phyloP scores from a whole-genome alignment of 2,329 filamentous ascomycete genomes.

The Colletotrichum sp. region DNA sequence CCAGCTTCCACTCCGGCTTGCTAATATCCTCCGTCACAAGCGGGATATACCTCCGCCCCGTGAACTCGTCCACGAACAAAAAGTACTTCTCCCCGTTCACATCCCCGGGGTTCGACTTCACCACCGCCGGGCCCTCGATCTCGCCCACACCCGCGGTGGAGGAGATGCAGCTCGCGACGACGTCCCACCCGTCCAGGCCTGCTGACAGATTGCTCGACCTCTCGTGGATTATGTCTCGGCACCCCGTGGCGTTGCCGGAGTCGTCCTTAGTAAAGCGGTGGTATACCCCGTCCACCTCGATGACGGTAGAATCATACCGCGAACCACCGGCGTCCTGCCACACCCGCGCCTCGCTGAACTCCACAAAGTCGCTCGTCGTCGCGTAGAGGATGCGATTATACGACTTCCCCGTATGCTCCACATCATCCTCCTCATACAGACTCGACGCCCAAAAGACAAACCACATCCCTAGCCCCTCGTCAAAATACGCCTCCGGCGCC shows the following conservation, averaged over 20 bases:
- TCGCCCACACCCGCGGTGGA: neutral
- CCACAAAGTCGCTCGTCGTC: neutral
- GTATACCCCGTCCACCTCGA: neutral
- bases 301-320: neutral
- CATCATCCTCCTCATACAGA: neutral
- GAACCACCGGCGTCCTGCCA: neutral
- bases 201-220: neutral
- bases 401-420: neutral
- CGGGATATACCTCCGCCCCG: neutral
- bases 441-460: neutral
- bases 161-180: neutral
- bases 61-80: neutral
- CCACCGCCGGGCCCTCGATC: neutral
- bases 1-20: neutral
- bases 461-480: accelerated
- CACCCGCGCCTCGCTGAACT: neutral
- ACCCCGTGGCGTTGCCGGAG: neutral
- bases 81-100: neutral
- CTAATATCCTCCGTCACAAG: neutral
- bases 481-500: neutral
- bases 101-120: neutral
- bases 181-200: neutral
- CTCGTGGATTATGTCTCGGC: neutral
- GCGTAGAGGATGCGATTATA: neutral
- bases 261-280: neutral